A percentile compares a stretch with the other conserved stretches of the same genome.
phyloP scores from a whole-genome alignment of 805 yeast species.

The Saccharomycopsis fibuligera region DNA sequence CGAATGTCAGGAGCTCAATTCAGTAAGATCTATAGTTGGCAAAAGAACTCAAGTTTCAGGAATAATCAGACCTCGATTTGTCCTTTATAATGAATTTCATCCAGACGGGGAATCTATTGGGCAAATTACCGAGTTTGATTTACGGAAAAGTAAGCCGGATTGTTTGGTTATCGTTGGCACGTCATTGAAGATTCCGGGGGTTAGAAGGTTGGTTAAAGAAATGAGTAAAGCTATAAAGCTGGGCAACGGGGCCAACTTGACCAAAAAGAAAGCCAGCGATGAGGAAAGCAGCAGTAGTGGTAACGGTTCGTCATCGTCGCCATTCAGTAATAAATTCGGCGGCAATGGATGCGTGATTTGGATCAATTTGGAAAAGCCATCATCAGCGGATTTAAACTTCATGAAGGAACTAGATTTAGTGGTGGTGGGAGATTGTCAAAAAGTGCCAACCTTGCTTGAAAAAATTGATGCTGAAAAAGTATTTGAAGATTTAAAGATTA shows the following conservation, averaged over 20 bases:
- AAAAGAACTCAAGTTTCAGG: constrained; percentile 61
- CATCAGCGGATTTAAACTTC: constrained; percentile 41
- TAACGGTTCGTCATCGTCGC: too few species aligned
- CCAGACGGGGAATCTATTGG: constrained; percentile 90
- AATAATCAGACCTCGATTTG: constrained; percentile 56
- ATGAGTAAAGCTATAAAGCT: constrained; percentile 31
- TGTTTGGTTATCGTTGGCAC: constrained; percentile 81
- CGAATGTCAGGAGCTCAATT: constrained; percentile 55
- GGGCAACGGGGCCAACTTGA: too few species aligned
- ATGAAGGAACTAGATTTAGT: constrained; percentile 50
- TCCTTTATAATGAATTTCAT: constrained; percentile 67
- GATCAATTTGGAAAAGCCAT: constrained; percentile 53
- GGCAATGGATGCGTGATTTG: constrained; percentile 51
- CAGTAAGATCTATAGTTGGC: constrained; percentile 52
- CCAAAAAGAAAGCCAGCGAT: background rate
- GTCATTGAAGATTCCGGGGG: constrained; percentile 75
- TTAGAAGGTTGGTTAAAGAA: constrained; percentile 52
- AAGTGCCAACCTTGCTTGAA: background rate
- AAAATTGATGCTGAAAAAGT: background rate
- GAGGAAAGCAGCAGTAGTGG: constrained; percentile 33
- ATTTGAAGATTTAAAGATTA: background rate
- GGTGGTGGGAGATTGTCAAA: constrained; percentile 62
- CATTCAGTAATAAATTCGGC: too few species aligned
- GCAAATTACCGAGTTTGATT: constrained; percentile 59
- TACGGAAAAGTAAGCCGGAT: constrained; percentile 56